Evolutionary conservation across 2,329 filamentous ascomycete species (phyloP), one percentile per base, ranked within the genome.

Genomic region (Didymella lethalis): DNA sequence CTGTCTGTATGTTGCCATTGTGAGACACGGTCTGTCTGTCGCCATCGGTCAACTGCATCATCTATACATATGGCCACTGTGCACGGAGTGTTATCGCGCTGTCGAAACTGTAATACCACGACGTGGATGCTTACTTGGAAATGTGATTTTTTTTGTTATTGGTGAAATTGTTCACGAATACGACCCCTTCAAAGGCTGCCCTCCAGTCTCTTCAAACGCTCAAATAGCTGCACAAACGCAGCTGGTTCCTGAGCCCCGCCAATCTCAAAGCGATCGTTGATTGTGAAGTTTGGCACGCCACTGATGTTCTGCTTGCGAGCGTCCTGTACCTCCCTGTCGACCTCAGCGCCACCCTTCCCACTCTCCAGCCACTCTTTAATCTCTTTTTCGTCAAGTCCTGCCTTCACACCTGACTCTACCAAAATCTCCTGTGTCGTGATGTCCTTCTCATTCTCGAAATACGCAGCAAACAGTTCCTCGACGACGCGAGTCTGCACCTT

Each of bases 211-310:
- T 86, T 86, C 54, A 90, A 82, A 68, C 82, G 80, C 62, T 86
- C 80, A 73, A 94, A 90, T 47, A 88, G 78, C 67, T 86, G 81
- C 61, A 91, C 75, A 70, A 93, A 93, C 1, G 83, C 84, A 45
- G 82, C 80, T 2, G 88, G 83, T 59, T 92, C 90, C 77, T 93
- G 88, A 1, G 90, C 91, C 1, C 91, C 91, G 28, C 87, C 84
- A 29, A 94, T 75, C 65, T 88, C 84, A 75, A 87, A 89, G 65
- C 80, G 81, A 1, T 82, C 88, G 69, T 93, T 89, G 62, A 95
- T 84, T 12, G 86, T 86, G 73, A 92, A 93, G 73, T 90, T 86
- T 7, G 91, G 91, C 61, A 95, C 91, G 0, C 90, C 90, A 53
- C 78, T 82, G 38, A 93, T 82, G 54, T 81, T 80, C 68, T 83